These are phyloP conservation scores for Dimargaris cristalligena DNA, from an alignment of 192 early-diverging fungal genomes.

Conservation along the genomic window DNA sequence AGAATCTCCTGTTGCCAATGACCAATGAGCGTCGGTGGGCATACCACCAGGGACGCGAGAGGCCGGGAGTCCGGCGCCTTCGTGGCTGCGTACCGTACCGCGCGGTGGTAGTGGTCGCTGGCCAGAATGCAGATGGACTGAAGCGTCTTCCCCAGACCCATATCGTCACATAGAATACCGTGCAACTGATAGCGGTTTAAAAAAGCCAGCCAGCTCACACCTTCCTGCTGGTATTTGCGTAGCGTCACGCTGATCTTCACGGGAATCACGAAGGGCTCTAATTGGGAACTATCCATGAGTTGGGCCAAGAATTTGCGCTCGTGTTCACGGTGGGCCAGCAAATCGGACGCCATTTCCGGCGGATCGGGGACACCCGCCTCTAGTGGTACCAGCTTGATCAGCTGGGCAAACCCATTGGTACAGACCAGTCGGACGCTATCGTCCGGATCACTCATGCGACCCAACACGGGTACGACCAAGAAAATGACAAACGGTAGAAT, in stretches of 20 bases:
- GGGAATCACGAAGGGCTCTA: slow-evolving; percentile 75
- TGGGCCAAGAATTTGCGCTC: slow-evolving; percentile 91
- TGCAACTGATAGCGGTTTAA: slow-evolving; percentile 92
- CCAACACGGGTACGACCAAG: slow-evolving; percentile 86
- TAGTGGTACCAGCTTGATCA: slow-evolving; percentile 89
- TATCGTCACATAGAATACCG: slow-evolving; percentile 96
- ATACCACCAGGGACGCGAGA: slow-evolving; percentile 80
- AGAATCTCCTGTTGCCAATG: slow-evolving; percentile 94
- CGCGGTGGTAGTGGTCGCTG: slow-evolving; percentile 66
- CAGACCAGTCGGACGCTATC: slow-evolving; percentile 75
- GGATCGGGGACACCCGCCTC: slow-evolving; percentile 94
- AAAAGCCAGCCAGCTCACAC: slow-evolving; percentile 97
- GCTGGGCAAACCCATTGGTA: slow-evolving; percentile 87
- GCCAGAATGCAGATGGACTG: slow-evolving; percentile 93
- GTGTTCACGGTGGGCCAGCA: slow-evolving; percentile 64
- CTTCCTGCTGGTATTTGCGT: slow-evolving; percentile 93
- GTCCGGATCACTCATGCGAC: slow-evolving; percentile 91
- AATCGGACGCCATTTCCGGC: slow-evolving; percentile 57
- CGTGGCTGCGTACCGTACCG: slow-evolving; percentile 30
- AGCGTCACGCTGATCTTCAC: slow-evolving; percentile 85
- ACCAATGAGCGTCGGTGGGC: slow-evolving; percentile 84
- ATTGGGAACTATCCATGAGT: slow-evolving; percentile 72
- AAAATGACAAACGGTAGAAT: slow-evolving; percentile 96
- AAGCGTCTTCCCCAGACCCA: slow-evolving; percentile 96
- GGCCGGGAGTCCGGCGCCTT: slow-evolving; percentile 45